Evolutionary conservation across 1,284 basidiomycete species (phyloP), one percentile per base, ranked within the genome.

Genomic region (Sanghuangporus sanghuang): DNA sequence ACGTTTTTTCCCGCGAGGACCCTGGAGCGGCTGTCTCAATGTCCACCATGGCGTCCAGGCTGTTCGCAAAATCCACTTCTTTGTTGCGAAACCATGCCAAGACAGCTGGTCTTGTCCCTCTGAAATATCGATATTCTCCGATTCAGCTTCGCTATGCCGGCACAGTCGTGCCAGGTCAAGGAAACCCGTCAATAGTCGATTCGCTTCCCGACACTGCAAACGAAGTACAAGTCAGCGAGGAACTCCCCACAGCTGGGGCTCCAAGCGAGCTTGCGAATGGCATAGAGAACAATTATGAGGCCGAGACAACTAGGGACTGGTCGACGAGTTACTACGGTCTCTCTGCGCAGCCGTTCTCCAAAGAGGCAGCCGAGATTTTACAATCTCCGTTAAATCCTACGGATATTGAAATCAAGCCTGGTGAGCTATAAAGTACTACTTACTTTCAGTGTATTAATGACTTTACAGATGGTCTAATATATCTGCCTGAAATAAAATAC

Each of bases 401-500:
- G 56, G 95, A 98, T 73, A 84, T 98, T 27, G 96, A 98, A 77
- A 89, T 97, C 59, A 98, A 98, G 73, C 96, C 96, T 64, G 94
- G 93, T 90, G 59, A 61, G 84, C 75, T 11, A 21, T 38, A 12
- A 18, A 9, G 58, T 54, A 61, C 46, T n/a, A 59, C 21, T 36
- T 38, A 35, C 12, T 1, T 36, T n/a, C 39, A 11, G 53, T 23
- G 60, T 18, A 27, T 23, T 44, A 42, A 42, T 35, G 16, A 35
- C 35, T 54, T 54, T 9, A 39, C 69, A 95, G 96, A 98, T 69
- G 96, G 96, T 2, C 81, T 99, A 39, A 79, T 98, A 36, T 99
- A 98, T 77, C 86, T 99, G 9, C 96, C 96, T 27, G 96, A 98
- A 75, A 99, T 98, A 74, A 97, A 98, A 75, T 99, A 98, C 73